Evolutionary conservation across 192 early-diverging fungal species (phyloP).

Genomic region (Backusella mclennaniae): DNA sequence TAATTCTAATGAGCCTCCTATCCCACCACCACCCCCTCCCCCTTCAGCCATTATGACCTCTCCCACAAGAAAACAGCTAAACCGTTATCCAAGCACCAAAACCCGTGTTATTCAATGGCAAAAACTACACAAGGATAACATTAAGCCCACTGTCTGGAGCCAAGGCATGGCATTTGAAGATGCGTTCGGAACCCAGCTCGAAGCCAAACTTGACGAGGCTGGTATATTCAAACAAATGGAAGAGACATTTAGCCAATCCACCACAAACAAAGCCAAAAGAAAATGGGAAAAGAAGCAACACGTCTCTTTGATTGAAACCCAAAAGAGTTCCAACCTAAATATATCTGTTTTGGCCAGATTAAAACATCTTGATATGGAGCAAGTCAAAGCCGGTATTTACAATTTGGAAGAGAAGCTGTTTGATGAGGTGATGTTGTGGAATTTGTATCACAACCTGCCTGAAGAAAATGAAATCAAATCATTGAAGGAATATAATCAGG

Average conservation of each 20-base stretch:
- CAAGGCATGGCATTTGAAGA: neutral
- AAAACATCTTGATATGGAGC: neutral
- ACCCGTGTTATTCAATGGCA: constrained; percentile 34
- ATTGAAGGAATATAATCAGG: neutral
- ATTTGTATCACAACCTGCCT: neutral
- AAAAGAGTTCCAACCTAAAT: neutral
- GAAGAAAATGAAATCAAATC: neutral
- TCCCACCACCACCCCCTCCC: neutral
- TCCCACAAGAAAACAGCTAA: constrained; percentile 20
- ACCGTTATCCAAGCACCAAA: constrained; percentile 21
- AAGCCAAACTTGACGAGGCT: constrained; percentile 13
- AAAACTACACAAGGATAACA: constrained; percentile 20
- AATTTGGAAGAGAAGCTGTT: neutral
- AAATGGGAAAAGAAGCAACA: neutral
- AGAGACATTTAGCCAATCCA: constrained; percentile 22
- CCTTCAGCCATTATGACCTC: constrained; percentile 14
- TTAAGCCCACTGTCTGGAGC: constrained; percentile 29
- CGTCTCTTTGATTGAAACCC: neutral
- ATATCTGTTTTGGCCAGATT: neutral
- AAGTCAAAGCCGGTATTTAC: neutral
- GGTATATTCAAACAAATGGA: constrained; percentile 29
- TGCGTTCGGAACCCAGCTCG: neutral
- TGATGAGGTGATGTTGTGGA: neutral
- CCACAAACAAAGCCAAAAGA: neutral
- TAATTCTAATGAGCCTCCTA: neutral